Percentiles rank a stretch among this genome's conserved stretches.
Conservation (phyloP, 352 stramenopile genomes). For the Phytophthora pluvialis region DNA sequence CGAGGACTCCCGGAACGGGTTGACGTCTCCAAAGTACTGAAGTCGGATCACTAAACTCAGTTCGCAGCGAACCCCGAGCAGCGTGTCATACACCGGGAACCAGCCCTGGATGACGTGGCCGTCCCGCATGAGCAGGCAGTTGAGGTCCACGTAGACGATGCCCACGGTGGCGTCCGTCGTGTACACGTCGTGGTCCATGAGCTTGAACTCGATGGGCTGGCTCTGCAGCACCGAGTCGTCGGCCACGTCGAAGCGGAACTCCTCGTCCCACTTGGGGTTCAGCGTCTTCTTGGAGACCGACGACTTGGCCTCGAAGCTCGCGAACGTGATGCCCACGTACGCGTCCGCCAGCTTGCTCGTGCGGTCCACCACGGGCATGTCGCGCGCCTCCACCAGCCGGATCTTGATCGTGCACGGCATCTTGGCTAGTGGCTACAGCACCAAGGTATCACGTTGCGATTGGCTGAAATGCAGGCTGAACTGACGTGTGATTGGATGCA, state of each 20-base stretch:
- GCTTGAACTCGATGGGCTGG: slow-evolving; percentile 98
- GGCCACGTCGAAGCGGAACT: slow-evolving; percentile 98
- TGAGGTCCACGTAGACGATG: slow-evolving; percentile 98
- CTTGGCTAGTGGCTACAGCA: background rate
- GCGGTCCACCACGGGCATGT: slow-evolving; percentile 88
- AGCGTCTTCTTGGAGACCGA: slow-evolving; percentile 93
- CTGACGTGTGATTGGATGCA: background rate
- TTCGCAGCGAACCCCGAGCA: slow-evolving; percentile 95
- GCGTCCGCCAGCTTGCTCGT: slow-evolving; percentile 83
- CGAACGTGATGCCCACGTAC: slow-evolving; percentile 90
- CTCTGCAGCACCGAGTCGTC: slow-evolving; percentile 98
- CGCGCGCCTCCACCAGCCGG: slow-evolving; percentile 86
- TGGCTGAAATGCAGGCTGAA: background rate
- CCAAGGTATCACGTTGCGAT: background rate
- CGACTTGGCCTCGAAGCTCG: slow-evolving; percentile 89
- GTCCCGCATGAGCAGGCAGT: slow-evolving; percentile 96
- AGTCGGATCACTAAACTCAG: slow-evolving; percentile 96
- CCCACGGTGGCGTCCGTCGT: slow-evolving; percentile 95
- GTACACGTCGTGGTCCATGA: slow-evolving; percentile 96
- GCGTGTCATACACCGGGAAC: slow-evolving; percentile 98
- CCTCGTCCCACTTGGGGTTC: slow-evolving; percentile 97
- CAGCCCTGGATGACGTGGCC: slow-evolving; percentile 94
- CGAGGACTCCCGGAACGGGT: slow-evolving; percentile 97
- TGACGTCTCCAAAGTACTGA: slow-evolving; percentile 97
- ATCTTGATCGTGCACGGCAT: slow-evolving; percentile 94